Evolutionary conservation across 345 rosid genomes (phyloP).

Genomic region (Dipteronia sinensis): DNA sequence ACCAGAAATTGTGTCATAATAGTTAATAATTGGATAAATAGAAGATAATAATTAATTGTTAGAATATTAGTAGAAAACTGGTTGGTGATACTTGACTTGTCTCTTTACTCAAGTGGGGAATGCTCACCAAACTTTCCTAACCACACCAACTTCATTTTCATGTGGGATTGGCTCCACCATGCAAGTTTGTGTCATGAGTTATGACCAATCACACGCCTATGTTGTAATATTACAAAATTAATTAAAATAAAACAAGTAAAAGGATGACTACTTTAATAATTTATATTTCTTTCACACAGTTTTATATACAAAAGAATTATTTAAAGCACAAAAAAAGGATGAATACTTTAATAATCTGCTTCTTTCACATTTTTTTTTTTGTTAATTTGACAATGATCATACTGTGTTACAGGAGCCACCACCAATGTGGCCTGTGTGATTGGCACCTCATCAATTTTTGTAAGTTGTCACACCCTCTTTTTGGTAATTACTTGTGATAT

Average conservation of each 20-base stretch:
- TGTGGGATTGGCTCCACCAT: slow-evolving; percentile 5
- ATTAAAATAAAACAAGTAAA: not conserved
- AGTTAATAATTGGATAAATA: not conserved
- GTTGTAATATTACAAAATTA: not conserved
- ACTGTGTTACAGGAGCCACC: too few species aligned
- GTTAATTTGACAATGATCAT: not conserved
- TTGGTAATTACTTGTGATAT: too few species aligned
- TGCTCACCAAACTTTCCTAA: slow-evolving; percentile 19
- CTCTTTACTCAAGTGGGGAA: not conserved
- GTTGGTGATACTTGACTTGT: not conserved
- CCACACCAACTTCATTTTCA: slow-evolving; percentile 7
- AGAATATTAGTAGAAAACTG: not conserved
- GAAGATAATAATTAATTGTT: not conserved
- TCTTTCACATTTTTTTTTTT: not conserved
- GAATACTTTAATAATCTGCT: slow-evolving; percentile 12
- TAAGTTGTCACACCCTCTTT: too few species aligned
- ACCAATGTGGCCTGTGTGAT: too few species aligned
- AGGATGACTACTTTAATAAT: not conserved
- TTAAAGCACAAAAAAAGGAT: not conserved
- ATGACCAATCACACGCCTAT: not conserved
- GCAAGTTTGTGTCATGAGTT: not conserved
- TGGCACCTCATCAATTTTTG: too few species aligned
- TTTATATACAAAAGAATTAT: not conserved
- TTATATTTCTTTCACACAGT: not conserved
- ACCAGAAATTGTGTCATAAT: not conserved